These are phyloP conservation scores for Rhodotorula diobovata DNA, from an alignment of 768 basidiomycete species.

Conservation along the genomic window DNA sequence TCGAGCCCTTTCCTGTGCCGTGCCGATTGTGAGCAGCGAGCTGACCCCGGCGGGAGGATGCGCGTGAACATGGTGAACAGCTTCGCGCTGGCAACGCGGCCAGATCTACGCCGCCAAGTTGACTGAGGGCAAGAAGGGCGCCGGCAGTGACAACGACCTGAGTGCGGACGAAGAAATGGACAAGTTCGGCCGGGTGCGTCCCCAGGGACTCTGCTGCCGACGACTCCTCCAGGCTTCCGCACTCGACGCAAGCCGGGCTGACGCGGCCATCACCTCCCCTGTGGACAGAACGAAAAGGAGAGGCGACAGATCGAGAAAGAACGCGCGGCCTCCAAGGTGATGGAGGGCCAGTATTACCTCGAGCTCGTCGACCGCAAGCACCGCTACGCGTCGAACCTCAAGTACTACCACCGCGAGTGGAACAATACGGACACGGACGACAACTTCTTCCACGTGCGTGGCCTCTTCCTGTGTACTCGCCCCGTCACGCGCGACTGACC, in stretches of 20 bases:
- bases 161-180: slow-evolving; percentile 29
- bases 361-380: slow-evolving; percentile 35
- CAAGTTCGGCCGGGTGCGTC: slow-evolving; percentile 10
- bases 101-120: slow-evolving; percentile 28
- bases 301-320: slow-evolving; percentile 21
- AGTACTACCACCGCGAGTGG: slow-evolving; percentile 41
- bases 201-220: too few species aligned
- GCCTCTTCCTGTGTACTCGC: neutral
- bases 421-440: slow-evolving; percentile 47
- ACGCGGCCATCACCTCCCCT: neutral
- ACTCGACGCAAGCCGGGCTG: neutral
- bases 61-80: too few species aligned
- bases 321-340: slow-evolving; percentile 11
- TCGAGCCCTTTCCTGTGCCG: neutral
- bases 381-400: slow-evolving; percentile 38
- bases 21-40: neutral
- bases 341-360: slow-evolving; percentile 41
- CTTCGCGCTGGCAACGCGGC: slow-evolving; percentile 34
- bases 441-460: slow-evolving; percentile 47
- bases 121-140: slow-evolving; percentile 5
- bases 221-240: neutral
- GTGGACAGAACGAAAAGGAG: slow-evolving; percentile 21
- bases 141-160: neutral
- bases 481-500: neutral
- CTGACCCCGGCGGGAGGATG: neutral